Base-by-base conservation (phyloP, 805 yeast species). In the Kurtzmaniella cleridarum region DNA sequence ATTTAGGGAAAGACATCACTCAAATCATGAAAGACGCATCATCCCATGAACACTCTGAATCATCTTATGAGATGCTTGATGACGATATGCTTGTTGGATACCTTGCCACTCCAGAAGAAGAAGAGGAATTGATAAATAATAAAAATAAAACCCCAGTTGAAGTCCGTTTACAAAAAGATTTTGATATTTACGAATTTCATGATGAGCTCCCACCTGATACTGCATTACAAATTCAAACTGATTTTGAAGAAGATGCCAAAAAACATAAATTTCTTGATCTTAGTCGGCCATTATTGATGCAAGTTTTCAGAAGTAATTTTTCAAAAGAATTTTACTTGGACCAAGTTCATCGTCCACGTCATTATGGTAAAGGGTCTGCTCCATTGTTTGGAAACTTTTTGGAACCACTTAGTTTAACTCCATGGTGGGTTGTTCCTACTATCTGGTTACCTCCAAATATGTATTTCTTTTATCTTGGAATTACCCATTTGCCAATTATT, bases 261-360 rank as follows among this genome's bases (percentile, higher is more conserved):
- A 82, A 79, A 47, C 95, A 93, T 69, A 75, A 84, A 58, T 93
- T 93, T 60, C 69, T 93, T 51, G 98, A 93, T 60, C 75, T 93
- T 54, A 79, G 74, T 50, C 79, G 78, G 58, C 95, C 98, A 1
- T 69, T 93, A 50, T 65, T 93, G 32, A 55, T 77, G 61, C 98
- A 93, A 68, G 86, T 93, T 34, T 64, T 88, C 40, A 71, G 76
- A 44, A 79, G 89, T 31, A 73, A 75, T 27, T 93, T 89, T 71
- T 57, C 84, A 31, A 91, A 86, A 58, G 95, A 87, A 32, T 91
- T 93, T 55, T 93, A 93, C 61, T 71, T 93, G 55, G 96, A 89
- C 58, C 97, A 93, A 64, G 93, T 93, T 32, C 98, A 93, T 62
- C 80, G 97, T 64, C 98, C 98, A 39, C 81, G 98, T 59, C 98